Base-by-base conservation (phyloP, 1,284 basidiomycete species). In the Inonotus obliquus region DNA sequence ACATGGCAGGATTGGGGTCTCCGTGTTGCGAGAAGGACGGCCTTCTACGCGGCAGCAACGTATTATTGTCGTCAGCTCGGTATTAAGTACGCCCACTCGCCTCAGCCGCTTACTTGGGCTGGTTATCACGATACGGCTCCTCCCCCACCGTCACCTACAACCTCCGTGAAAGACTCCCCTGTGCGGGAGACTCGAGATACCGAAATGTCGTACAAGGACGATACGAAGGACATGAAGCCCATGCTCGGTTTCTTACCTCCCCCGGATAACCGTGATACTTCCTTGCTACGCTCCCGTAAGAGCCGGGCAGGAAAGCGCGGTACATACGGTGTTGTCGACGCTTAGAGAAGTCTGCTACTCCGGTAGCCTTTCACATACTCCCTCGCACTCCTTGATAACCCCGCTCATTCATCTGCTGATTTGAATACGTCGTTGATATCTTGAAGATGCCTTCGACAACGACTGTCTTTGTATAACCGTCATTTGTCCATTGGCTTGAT, bases 1-100 rank as follows among this genome's bases (percentile, higher is more conserved):
- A 39, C 35, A 25, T 47, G 49, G n/a, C 79, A 82, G 74, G 85
- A 91, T 70, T 91, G 87, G 88, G 81, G 82, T 37, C 72, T 86
- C 27, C 81, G 79, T 23, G 76, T 76, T 60, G 72, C 79, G 19
- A 82, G 87, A 53, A 83, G 80, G 68, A 90, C 89, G 2, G 86
- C 88, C 2, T 91, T 91, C 76, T 83, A 89, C 68, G 86, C 86
- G 4, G 89, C 89, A 1, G 84, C 84, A 25, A 83, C 89, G 65
- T 80, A 86, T 68, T 90, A 86, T 71, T 85, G 81, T 67, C 79
- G 76, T 57, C 81, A 88, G 69, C 80, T 91, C 9, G 85, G 81
- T 39, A 89, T 91, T 67, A 74, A 74, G 27, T 82, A 80, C 66
- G 78, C 76, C 70, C 79, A 82, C 68, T 79, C 88, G 2, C 78